Conservation (phyloP, 78 protist genomes). For the Cavenderia fasciculata region DNA sequence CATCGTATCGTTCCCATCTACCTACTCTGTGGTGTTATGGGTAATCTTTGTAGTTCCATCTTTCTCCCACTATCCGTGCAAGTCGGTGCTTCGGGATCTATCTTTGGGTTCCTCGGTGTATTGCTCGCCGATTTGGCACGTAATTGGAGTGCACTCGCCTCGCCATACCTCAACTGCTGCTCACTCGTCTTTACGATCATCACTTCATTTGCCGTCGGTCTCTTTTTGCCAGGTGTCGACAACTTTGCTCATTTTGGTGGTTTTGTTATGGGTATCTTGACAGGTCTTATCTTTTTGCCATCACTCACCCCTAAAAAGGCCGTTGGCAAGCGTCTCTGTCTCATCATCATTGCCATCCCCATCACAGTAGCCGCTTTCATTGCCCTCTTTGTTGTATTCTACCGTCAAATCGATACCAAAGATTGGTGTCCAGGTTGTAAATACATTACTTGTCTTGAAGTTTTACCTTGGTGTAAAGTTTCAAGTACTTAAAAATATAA, state of each 20-base stretch:
- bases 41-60: conserved; percentile 66
- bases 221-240: conserved; percentile 77
- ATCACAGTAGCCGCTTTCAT: conserved; percentile 31
- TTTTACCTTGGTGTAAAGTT: conserved; percentile 74
- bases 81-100: conserved; percentile 81
- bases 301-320: conserved; percentile 46
- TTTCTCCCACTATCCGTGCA: conserved; percentile 70
- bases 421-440: conserved; percentile 73
- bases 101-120: conserved; percentile 79
- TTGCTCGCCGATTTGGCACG: conserved; percentile 52
- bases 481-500: too few relatives aligned
- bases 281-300: conserved; percentile 60
- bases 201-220: conserved; percentile 66
- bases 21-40: conserved; percentile 70
- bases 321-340: conserved; percentile 36
- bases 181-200: conserved; percentile 45
- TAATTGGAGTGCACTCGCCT: conserved; percentile 62
- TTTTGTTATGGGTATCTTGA: conserved; percentile 67
- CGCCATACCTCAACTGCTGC: conserved; percentile 52
- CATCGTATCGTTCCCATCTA: conserved; percentile 81
- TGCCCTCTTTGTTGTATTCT: conserved; percentile 51
- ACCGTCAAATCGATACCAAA: conserved; percentile 21
- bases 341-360: conserved; percentile 50
- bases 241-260: conserved; percentile 76
- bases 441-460: conserved; percentile 57